These are phyloP conservation scores for Teunomyces gatunensis DNA, from an alignment of 805 yeast genomes.

Conservation along the genomic window DNA sequence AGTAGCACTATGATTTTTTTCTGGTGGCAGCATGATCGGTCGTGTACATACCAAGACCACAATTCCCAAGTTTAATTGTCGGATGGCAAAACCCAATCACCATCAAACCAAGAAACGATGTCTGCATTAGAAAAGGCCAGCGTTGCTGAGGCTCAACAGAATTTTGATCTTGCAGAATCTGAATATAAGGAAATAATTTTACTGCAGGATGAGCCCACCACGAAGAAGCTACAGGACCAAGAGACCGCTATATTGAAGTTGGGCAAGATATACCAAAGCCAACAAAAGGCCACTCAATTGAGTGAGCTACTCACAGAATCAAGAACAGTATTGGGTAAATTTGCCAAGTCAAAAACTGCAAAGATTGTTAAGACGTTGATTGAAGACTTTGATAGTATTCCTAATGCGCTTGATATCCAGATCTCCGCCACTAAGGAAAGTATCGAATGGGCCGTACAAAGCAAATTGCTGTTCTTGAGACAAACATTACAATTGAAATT, in stretches of 20 bases:
- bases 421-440: constrained; percentile 72
- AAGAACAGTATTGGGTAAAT: constrained; percentile 65
- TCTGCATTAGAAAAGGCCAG: constrained; percentile 57
- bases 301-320: constrained; percentile 63
- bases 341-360: constrained; percentile 94
- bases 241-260: constrained; percentile 74
- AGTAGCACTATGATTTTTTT: too few species aligned
- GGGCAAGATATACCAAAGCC: constrained; percentile 64
- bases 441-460: constrained; percentile 82
- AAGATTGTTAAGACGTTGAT: constrained; percentile 80
- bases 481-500: constrained; percentile 85
- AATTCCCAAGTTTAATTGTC: background rate
- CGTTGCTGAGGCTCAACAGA: constrained; percentile 47
- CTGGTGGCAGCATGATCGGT: background rate
- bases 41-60: background rate
- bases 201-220: constrained; percentile 13
- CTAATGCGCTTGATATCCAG: constrained; percentile 63
- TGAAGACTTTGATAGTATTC: constrained; percentile 69
- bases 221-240: constrained; percentile 39
- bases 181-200: constrained; percentile 52
- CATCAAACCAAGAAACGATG: constrained; percentile 13
- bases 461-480: constrained; percentile 82
- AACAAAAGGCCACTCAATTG: constrained; percentile 50
- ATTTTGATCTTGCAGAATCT: constrained; percentile 57
- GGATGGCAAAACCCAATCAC: constrained; percentile 8